Evolutionary conservation across 2,329 filamentous ascomycete genomes (phyloP), one percentile per base, ranked within the genome.

Genomic region (Leptoxyphium fumago): DNA sequence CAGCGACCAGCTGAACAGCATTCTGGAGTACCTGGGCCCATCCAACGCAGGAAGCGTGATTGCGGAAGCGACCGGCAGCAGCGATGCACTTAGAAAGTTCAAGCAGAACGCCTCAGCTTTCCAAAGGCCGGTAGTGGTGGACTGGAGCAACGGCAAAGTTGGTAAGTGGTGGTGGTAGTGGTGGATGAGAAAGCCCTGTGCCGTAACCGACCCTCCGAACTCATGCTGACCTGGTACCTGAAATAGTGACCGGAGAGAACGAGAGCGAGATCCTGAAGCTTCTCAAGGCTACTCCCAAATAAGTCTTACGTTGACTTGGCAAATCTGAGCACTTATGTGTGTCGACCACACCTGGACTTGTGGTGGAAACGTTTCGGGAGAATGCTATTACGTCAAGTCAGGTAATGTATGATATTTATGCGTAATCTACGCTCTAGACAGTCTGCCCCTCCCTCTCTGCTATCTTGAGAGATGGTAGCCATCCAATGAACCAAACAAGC

Each of bases 91-190:
- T 58, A 82, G 75, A 65, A 82, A 76, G 65, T 78, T 93, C 57
- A 84, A 82, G 62, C 72, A 82, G 64, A 80, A 75, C 63, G 65
- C 67, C 2, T 72, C 77, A 28, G 76, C 64, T 55, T 88, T 96
- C 62, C 68, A 82, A 55, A 68, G 80, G 52, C 89, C 89, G 21
- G 66, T 95, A 61, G 84, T 82, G 46, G 89, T 96, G 43, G 89
- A 96, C 62, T 96, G 91, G 91, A 85, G 82, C 61, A 88, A 89
- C 62, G 91, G 88, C 51, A 83, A 78, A 62, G 89, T 80, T 40
- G 70, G 83, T 67, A 63, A 44, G 66, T 59, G 14, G 29, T 17
- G 39, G 29, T 70, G 83, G 67, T 62, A 44, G 66, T 59, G 14
- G 29, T 17, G 39, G 29, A 39, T 17, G 13, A 10, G 43, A 42